Conservation (phyloP, 2,329 filamentous ascomycete genomes). For the Pseudonectria foliicola region DNA sequence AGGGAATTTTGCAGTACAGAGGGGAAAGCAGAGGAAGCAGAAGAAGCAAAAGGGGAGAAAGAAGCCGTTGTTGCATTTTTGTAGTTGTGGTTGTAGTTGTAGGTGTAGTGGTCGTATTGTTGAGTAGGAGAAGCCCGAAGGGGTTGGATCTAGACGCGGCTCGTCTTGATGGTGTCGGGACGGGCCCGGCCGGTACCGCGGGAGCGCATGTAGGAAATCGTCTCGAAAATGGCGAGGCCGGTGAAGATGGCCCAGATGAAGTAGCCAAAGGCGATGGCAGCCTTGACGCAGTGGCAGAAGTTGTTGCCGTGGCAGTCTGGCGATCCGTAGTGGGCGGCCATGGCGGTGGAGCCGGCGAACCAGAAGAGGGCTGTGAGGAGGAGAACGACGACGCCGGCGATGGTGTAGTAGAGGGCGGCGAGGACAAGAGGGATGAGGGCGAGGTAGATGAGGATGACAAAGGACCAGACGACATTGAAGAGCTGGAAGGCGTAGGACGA, state of each 20-base stretch:
- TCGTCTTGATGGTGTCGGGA: conserved; percentile 22
- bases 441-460: conserved; percentile 65
- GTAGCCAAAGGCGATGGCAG: conserved; percentile 59
- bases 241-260: conserved; percentile 52
- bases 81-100: too few relatives aligned
- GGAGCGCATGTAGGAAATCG: conserved; percentile 35
- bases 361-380: conserved; percentile 75
- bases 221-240: conserved; percentile 40
- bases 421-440: conserved; percentile 59
- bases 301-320: conserved; percentile 44
- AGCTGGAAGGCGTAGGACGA: conserved; percentile 67
- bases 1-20: conserved; percentile 1
- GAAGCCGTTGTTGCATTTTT: too few relatives aligned
- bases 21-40: conserved; percentile 2
- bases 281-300: conserved; percentile 55
- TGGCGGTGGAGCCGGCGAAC: conserved; percentile 78
- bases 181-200: conserved; percentile 26
- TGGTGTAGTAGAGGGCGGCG: conserved; percentile 53
- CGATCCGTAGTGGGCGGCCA: conserved; percentile 58
- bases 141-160: conserved; percentile 9
- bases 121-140: too few relatives aligned
- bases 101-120: too few relatives aligned
- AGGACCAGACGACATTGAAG: conserved; percentile 71
- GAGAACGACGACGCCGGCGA: conserved; percentile 61
- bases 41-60: too few relatives aligned